Evolutionary conservation across 1,284 basidiomycete species (phyloP).

Genomic region (Filobasidium uniguttulatum): DNA sequence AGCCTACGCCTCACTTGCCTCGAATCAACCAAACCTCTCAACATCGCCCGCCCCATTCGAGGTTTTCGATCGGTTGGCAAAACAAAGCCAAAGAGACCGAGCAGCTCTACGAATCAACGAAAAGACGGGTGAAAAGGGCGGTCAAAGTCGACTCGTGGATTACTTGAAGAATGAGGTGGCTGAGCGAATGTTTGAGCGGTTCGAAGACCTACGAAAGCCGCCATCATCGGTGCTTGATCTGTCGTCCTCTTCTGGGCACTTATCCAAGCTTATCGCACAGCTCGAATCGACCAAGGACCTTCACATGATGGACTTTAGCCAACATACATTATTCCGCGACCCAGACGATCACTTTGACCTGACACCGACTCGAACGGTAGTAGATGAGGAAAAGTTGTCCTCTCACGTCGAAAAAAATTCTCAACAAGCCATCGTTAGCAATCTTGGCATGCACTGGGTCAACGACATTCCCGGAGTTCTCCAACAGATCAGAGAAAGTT

Average conservation of each 20-base stretch:
- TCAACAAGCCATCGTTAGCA: constrained; percentile 84
- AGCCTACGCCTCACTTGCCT: neutral
- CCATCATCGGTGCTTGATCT: constrained; percentile 74
- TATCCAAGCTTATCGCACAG: constrained; percentile 67
- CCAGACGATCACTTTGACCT: constrained; percentile 60
- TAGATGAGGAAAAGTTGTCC: constrained; percentile 64
- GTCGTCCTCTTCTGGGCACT: constrained; percentile 86
- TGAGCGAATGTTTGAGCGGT: constrained; percentile 74
- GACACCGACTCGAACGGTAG: constrained; percentile 53
- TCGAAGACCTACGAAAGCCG: constrained; percentile 78
- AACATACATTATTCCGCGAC: constrained; percentile 30
- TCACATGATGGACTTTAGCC: constrained; percentile 76
- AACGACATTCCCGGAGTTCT: constrained; percentile 93
- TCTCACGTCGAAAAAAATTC: constrained; percentile 52
- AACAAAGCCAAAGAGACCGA: constrained; percentile 12
- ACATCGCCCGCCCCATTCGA: constrained; percentile 7
- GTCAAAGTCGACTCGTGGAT: constrained; percentile 51
- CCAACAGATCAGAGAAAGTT: constrained; percentile 70
- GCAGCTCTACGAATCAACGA: constrained; percentile 17
- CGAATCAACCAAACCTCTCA: constrained; percentile 1
- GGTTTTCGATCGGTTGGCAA: constrained; percentile 13
- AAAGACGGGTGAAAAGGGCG: constrained; percentile 25
- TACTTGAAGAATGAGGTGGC: constrained; percentile 85
- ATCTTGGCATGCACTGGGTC: constrained; percentile 88
- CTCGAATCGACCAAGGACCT: constrained; percentile 54